Evolutionary conservation across 2,329 filamentous ascomycete genomes (phyloP).

Genomic region (Phaeosphaeria sp.): DNA sequence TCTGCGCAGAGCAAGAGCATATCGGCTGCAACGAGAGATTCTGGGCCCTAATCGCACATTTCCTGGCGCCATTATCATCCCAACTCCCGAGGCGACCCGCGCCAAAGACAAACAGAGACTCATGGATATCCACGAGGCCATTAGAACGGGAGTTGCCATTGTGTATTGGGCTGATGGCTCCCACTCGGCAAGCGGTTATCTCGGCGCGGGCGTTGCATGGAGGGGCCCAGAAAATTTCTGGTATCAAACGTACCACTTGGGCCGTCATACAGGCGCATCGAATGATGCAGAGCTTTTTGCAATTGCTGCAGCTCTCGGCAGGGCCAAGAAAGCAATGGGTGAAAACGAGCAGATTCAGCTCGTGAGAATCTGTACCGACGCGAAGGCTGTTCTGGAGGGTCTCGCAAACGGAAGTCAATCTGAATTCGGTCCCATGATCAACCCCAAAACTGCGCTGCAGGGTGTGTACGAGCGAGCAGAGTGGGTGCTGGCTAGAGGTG

Average conservation of each 20-base stretch:
- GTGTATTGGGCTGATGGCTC: constrained; percentile 12
- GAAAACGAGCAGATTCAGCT: not conserved
- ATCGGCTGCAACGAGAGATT: not conserved
- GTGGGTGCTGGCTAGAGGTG: not conserved
- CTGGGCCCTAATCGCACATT: not conserved
- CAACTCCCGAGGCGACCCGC: not conserved
- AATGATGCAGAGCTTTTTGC: constrained; percentile 12
- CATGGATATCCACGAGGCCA: not conserved
- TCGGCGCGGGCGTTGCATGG: constrained; percentile 12
- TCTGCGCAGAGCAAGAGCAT: not conserved
- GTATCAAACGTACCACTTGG: not conserved
- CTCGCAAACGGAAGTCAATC: not conserved
- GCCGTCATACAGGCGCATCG: not conserved
- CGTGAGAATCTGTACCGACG: constrained; percentile 13
- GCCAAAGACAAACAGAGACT: not conserved
- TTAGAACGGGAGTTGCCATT: not conserved
- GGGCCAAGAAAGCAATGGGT: not conserved
- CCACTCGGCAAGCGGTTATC: not conserved
- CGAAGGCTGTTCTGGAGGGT: not conserved
- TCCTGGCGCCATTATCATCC: not conserved
- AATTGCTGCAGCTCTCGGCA: constrained; percentile 11
- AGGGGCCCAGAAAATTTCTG: not conserved
- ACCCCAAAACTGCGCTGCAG: not conserved
- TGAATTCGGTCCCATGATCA: not conserved
- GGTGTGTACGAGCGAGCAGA: constrained; percentile 1